phyloP scores from a whole-genome alignment of 352 stramenopile genomes.

The Thraustochytrium striatum region DNA sequence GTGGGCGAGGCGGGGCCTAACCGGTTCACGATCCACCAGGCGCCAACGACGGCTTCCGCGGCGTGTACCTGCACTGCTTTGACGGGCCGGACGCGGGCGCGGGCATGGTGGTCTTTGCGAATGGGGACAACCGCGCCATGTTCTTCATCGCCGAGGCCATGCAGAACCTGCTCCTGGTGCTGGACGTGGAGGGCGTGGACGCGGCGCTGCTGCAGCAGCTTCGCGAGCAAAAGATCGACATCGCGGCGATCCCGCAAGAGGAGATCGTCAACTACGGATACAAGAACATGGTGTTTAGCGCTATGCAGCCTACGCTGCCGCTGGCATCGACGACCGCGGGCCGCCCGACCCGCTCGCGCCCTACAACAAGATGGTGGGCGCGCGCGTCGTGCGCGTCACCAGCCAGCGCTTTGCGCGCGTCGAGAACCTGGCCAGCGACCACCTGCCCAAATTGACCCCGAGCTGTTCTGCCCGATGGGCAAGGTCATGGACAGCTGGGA shows the following conservation, averaged over 20 bases:
- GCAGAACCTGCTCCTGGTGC: slow-evolving; percentile 4
- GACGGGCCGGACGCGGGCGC: slow-evolving; percentile 51
- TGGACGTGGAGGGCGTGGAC: slow-evolving; percentile 19
- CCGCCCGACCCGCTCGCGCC: not conserved
- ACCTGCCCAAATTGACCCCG: slow-evolving; percentile 47
- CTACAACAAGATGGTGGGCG: not conserved
- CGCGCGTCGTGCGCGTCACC: slow-evolving; percentile 13
- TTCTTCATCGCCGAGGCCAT: slow-evolving; percentile 44
- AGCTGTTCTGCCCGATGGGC: slow-evolving; percentile 47
- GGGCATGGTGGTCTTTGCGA: slow-evolving; percentile 45
- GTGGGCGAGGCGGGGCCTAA: slow-evolving; percentile 52
- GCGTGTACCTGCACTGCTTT: slow-evolving; percentile 57
- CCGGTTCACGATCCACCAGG: slow-evolving; percentile 55
- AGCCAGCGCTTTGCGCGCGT: slow-evolving; percentile 44
- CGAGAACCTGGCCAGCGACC: slow-evolving; percentile 11
- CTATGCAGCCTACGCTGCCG: slow-evolving; percentile 30
- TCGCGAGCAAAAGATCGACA: not conserved
- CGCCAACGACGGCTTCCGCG: slow-evolving; percentile 57
- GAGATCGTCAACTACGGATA: slow-evolving; percentile 49
- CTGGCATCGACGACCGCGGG: slow-evolving; percentile 18
- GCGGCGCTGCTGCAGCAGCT: not conserved
- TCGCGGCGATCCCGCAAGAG: slow-evolving; percentile 36
- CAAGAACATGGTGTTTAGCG: slow-evolving; percentile 45
- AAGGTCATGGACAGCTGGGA: slow-evolving; percentile 51
- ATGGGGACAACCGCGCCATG: slow-evolving; percentile 46